Percentiles rank a stretch among this genome's conserved stretches.
Conservation (phyloP, 2,329 filamentous ascomycete genomes). For the Claviceps quebecensis region DNA sequence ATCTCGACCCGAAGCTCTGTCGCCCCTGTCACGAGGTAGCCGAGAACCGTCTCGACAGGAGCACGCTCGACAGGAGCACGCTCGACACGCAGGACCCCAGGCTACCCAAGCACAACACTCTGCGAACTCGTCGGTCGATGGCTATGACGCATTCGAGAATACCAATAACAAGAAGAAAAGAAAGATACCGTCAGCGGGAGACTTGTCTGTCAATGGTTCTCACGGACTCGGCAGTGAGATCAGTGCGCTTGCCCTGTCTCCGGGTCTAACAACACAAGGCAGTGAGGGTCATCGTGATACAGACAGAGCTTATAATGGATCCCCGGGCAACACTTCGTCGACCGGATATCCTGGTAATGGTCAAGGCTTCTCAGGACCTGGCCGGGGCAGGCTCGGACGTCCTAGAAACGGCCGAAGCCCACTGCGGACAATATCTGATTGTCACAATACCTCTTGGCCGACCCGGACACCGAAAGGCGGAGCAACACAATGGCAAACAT, state of each 20-base stretch:
- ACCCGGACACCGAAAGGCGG: constrained; percentile 32
- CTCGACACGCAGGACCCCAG: constrained; percentile 29
- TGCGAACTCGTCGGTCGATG: constrained; percentile 60
- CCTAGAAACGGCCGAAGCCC: constrained; percentile 47
- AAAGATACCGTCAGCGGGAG: constrained; percentile 85
- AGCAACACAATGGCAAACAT: constrained; percentile 30
- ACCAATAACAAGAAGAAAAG: constrained; percentile 99
- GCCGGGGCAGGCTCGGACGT: constrained; percentile 71
- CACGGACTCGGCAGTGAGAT: constrained; percentile 26
- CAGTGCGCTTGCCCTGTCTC: constrained; percentile 22
- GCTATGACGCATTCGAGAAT: constrained; percentile 95
- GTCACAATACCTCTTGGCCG: constrained; percentile 41
- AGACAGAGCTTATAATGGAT: constrained; percentile 12
- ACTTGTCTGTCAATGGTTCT: constrained; percentile 35
- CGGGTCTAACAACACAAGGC: constrained; percentile 10
- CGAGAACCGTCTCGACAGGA: constrained; percentile 30
- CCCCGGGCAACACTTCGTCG: constrained; percentile 18
- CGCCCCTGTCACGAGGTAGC: constrained; percentile 26
- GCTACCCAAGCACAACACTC: constrained; percentile 43
- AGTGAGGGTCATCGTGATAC: constrained; percentile 17
- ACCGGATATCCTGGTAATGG: constrained; percentile 36
- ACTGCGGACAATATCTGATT: constrained; percentile 44
- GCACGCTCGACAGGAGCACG: constrained; percentile 31
- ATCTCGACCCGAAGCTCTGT: constrained; percentile 31
- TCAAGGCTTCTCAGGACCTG: constrained; percentile 65